A percentile compares a stretch with the other conserved stretches of the same genome.
Evolutionary conservation across 2,329 filamentous ascomycete species (phyloP).

Genomic region (Ceratocystis diversiconidia): DNA sequence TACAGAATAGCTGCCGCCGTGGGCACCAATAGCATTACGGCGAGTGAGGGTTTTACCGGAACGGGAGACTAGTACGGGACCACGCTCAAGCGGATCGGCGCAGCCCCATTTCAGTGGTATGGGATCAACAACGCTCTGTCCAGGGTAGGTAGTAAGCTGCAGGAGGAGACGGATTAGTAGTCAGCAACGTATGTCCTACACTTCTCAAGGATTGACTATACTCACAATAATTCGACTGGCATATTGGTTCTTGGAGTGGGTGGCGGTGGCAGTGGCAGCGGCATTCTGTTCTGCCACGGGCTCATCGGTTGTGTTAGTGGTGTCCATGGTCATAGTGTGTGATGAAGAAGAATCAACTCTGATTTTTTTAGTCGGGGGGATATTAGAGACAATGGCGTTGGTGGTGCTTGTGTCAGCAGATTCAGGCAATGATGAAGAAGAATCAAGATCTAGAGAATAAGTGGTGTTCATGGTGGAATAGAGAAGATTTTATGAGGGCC

Average conservation of each 20-base stretch:
- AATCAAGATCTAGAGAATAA: conserved; percentile 11
- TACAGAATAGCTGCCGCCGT: conserved; percentile 83
- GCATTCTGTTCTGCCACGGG: neutral
- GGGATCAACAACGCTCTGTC: conserved; percentile 22
- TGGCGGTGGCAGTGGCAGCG: neutral
- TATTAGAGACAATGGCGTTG: neutral
- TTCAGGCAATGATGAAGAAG: conserved; percentile 2
- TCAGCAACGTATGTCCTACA: neutral
- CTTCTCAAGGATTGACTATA: neutral
- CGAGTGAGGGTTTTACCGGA: conserved; percentile 19
- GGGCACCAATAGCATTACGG: conserved; percentile 22
- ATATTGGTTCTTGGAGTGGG: conserved; percentile 13
- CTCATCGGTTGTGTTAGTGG: conserved; percentile 6
- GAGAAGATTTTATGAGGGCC: neutral
- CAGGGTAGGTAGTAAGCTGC: conserved; percentile 21
- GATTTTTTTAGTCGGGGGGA: conserved; percentile 3
- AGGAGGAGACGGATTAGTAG: neutral
- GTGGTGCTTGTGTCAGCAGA: neutral
- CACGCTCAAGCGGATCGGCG: conserved; percentile 19
- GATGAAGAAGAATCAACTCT: conserved; percentile 1
- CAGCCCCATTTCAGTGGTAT: conserved; percentile 20
- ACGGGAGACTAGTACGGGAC: conserved; percentile 21
- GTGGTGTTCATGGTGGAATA: conserved; percentile 14
- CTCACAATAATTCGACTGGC: conserved; percentile 17
- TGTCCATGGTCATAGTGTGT: conserved; percentile 11